Base-by-base conservation (phyloP, 169 alveolate genomes). In the Plasmodium gaboni region DNA sequence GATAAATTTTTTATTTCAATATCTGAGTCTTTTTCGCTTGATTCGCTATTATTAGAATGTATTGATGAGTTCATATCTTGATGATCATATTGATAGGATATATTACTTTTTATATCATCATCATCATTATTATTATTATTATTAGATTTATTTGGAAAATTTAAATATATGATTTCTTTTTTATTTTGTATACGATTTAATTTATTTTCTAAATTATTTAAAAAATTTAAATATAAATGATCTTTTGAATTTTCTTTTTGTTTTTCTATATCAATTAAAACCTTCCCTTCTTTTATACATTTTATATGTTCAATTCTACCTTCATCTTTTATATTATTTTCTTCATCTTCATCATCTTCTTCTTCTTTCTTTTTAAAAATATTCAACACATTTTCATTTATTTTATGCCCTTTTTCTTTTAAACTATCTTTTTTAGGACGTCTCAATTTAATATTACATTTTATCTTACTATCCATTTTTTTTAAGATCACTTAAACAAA, bases 151-250 rank as follows among this genome's bases (percentile, higher is more conserved):
- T 24, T 24, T 13, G 83, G 83, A 42, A 68, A 67, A 68, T 83
- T 83, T 61, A 83, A 68, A 68, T 83, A 83, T 22, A 42, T 64
- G 69, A 83, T 83, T 9, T 83, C 51, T 55, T 53, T 67, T 48
- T 83, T 67, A 68, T 55, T 83, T 10, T 83, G 57, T 13, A 83
- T 22, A 28, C 91, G 91, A 22, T 44, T 61, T 55, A 83, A 44
- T 60, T 83, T 83, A 2, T 83, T 60, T 72, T 83, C 64, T 24
- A 83, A 46, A 61, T 59, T 68, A 26, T 60, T 71, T 32, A 83
- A 53, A 68, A 83, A 83, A 22, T 63, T 59, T 2, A 61, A 53
- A 22, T 63, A 68, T 55, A 44, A 74, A 12, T 22, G 13, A 32
- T 83, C 64, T 15, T 42, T 51, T 32, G 63, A 5, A 17, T 68